Percentiles rank a stretch among this genome's conserved stretches.
These are phyloP conservation scores for Penicillium nordicum DNA, from an alignment of 2,329 filamentous ascomycete species.

Conservation along the genomic window DNA sequence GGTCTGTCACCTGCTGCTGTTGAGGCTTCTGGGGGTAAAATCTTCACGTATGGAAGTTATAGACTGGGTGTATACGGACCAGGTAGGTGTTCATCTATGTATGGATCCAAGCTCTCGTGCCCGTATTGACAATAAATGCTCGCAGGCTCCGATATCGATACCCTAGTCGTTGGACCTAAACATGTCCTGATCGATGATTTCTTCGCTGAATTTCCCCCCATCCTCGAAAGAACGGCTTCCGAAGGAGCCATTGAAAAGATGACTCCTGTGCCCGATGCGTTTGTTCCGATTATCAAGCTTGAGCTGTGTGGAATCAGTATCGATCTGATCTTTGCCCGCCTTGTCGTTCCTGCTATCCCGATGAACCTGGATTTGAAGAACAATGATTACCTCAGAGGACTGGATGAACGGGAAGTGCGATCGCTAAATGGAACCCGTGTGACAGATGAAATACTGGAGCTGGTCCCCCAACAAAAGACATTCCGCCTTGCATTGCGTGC, in stretches of 20 bases:
- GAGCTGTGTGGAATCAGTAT: conserved; percentile 89
- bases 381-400: conserved; percentile 75
- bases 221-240: conserved; percentile 73
- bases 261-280: conserved; percentile 81
- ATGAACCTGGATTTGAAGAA: conserved; percentile 73
- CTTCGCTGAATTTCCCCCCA: conserved; percentile 79
- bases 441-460: conserved; percentile 82
- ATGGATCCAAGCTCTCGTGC: neutral
- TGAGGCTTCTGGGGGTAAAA: conserved; percentile 81
- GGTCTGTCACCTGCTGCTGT: conserved; percentile 72
- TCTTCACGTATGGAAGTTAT: conserved; percentile 96
- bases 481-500: conserved; percentile 86
- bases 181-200: conserved; percentile 88
- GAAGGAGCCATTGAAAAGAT: conserved; percentile 79
- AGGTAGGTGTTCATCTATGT: conserved; percentile 39
- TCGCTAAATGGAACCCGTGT: conserved; percentile 93
- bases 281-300: conserved; percentile 96
- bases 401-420: conserved; percentile 82
- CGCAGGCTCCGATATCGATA: conserved; percentile 91
- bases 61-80: conserved; percentile 90
- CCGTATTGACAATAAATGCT: conserved; percentile 1
- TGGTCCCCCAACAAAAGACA: conserved; percentile 84
- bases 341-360: conserved; percentile 69
- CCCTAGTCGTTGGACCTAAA: conserved; percentile 84
- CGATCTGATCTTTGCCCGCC: conserved; percentile 83